A percentile compares a stretch with the other conserved stretches of the same genome.
phyloP scores from a whole-genome alignment of 1,284 basidiomycete genomes.

The Moesziomyces parantarcticus region DNA sequence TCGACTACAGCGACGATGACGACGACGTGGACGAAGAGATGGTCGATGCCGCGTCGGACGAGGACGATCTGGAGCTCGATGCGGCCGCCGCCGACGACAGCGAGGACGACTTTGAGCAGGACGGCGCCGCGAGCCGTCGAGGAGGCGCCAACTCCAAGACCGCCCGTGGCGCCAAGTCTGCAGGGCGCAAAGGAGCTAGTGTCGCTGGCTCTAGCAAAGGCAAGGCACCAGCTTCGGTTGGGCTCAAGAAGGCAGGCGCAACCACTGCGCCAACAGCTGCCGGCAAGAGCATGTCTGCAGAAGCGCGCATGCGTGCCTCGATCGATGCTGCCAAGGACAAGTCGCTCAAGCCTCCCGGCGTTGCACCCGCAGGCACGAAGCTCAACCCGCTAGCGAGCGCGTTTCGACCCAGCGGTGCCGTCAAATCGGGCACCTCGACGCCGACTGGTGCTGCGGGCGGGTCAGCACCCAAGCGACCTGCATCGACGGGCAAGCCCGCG shows the following conservation, averaged over 20 bases:
- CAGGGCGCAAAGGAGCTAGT: neutral
- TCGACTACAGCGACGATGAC: slow-evolving; percentile 26
- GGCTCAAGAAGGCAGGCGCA: slow-evolving; percentile 9
- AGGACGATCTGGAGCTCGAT: slow-evolving; percentile 23
- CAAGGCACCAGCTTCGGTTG: neutral
- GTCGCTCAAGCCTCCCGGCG: slow-evolving; percentile 16
- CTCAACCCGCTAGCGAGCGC: slow-evolving; percentile 38
- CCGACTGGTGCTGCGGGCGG: slow-evolving; percentile 6
- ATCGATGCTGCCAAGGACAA: slow-evolving; percentile 44
- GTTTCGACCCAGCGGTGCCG: slow-evolving; percentile 24
- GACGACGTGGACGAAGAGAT: slow-evolving; percentile 28
- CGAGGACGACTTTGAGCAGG: slow-evolving; percentile 21
- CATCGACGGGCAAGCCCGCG: slow-evolving; percentile 22
- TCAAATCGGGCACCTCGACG: slow-evolving; percentile 11
- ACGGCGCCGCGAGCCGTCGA: slow-evolving; percentile 1
- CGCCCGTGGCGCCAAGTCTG: too few relatives aligned
- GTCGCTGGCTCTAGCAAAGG: slow-evolving; percentile 1
- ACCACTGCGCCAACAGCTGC: slow-evolving; percentile 3
- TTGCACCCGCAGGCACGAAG: slow-evolving; percentile 8
- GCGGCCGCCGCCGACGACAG: slow-evolving; percentile 11
- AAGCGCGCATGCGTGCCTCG: slow-evolving; percentile 39
- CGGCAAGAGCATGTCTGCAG: slow-evolving; percentile 30
- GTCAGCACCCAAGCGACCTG: slow-evolving; percentile 7
- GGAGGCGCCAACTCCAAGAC: slow-evolving; percentile 1
- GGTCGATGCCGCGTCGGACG: slow-evolving; percentile 27